Evolutionary conservation across 192 early-diverging fungal genomes (phyloP), one percentile per base, ranked within the genome.

Genomic region (Allomyces macrogynus): DNA sequence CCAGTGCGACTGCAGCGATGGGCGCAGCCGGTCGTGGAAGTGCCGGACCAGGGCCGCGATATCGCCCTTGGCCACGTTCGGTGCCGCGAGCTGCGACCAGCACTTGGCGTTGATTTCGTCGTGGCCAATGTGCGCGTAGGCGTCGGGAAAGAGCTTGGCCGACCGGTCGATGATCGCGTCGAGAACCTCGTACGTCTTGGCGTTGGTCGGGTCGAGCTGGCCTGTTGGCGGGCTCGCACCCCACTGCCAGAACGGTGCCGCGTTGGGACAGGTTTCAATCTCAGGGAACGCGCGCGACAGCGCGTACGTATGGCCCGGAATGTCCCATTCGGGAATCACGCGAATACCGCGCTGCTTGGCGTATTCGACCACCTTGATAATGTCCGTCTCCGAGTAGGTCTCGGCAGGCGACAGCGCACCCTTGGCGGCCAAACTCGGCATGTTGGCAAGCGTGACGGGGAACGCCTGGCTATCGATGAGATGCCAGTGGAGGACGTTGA

Each of bases 241-340:
- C 16, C 20, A 57, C 49, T 14, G 49, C 49, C 20, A n/a, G 61
- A 65, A 70, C 64, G 85, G 86, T 74, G 81, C 83, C 61, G 73
- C 74, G 54, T 81, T 78, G 62, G 70, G 63, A 64, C 83, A 89
- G 65, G 76, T 74, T 68, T 83, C 75, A 32, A 82, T 66, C 62
- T 83, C 75, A 16, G 86, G 81, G 43, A 77, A 73, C 43, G 68
- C 70, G 71, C 78, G 69, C 12, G 75, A 71, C 9, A 84, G 54
- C 71, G 76, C 70, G 60, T 66, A 73, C n/a, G 81, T 85, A 68
- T 94, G 87, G 3, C 86, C 86, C 12, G 89, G 88, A 76, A 89
- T 88, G 70, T 96, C 91, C 64, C 93, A 81, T 71, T 96, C 93
- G 3, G 91, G 91, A 65, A 94, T 87, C 22, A 96, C 74, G n/a